Conservation (phyloP, 2,329 filamentous ascomycete genomes). For the Fusarium longipes region DNA sequence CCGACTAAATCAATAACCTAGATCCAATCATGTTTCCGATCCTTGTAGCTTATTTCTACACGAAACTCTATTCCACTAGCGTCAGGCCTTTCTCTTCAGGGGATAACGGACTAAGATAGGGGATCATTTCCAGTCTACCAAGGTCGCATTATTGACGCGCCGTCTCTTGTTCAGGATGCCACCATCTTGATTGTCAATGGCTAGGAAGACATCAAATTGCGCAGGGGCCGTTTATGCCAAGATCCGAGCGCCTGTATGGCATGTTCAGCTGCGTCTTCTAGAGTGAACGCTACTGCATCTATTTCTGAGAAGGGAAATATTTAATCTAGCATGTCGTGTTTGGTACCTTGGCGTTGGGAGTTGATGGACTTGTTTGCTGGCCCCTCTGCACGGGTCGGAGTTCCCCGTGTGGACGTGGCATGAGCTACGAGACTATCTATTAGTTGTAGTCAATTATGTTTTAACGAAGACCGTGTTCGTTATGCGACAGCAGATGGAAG, state of each 20-base stretch:
- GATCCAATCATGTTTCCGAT: background rate
- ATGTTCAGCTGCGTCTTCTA: background rate
- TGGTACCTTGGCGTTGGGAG: background rate
- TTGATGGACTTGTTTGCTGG: background rate
- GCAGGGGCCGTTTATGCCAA: constrained; percentile 1
- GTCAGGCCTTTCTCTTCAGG: background rate
- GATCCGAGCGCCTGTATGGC: background rate
- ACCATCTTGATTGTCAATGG: background rate
- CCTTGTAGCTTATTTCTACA: background rate
- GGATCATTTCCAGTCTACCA: background rate
- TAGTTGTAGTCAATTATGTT: no score
- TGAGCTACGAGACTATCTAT: no score
- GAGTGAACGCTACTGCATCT: background rate
- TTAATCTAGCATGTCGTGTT: background rate
- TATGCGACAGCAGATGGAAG: no score
- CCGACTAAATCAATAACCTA: background rate
- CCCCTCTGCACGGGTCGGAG: background rate
- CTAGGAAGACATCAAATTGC: background rate
- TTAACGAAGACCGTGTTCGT: no score
- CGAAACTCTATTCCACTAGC: background rate
- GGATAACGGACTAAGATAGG: background rate
- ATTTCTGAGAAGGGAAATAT: background rate
- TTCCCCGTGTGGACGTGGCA: background rate
- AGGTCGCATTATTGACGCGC: background rate
- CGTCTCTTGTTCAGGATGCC: background rate